Conservation (phyloP, 495 filamentous ascomycete species). For the Neurospora sp. region DNA sequence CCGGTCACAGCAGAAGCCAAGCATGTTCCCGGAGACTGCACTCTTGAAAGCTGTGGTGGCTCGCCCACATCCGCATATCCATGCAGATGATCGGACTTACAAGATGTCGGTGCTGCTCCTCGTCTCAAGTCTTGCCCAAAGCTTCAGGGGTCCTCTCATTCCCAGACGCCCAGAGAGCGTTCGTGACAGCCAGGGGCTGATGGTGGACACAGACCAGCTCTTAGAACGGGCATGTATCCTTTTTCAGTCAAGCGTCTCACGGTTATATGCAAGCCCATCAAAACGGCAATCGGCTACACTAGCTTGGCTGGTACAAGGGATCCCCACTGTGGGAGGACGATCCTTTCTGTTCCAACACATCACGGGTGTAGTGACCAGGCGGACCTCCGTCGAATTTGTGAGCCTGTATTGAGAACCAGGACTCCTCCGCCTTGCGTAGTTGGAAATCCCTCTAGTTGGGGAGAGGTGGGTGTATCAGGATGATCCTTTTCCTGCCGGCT, state of each 20-base stretch:
- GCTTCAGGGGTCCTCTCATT: slow-evolving; percentile 17
- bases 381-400: background rate
- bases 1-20: slow-evolving; percentile 38
- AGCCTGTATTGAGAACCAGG: background rate
- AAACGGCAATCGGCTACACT: slow-evolving; percentile 10
- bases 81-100: slow-evolving; percentile 14
- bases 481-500: background rate
- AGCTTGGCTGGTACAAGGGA: slow-evolving; percentile 8
- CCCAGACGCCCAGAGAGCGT: slow-evolving; percentile 22
- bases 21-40: slow-evolving; percentile 22
- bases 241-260: slow-evolving; percentile 18
- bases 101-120: slow-evolving; percentile 27
- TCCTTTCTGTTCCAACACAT: background rate
- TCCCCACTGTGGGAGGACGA: background rate
- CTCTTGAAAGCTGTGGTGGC: slow-evolving; percentile 24
- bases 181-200: slow-evolving; percentile 12
- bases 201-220: slow-evolving; percentile 16
- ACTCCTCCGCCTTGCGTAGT: background rate
- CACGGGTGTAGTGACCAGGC: background rate
- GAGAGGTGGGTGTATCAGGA: background rate
- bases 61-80: slow-evolving; percentile 14
- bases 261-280: slow-evolving; percentile 15
- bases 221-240: slow-evolving; percentile 20
- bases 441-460: background rate
- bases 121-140: slow-evolving; percentile 37